Conservation (phyloP, 78 protist species). For the Dictyostelium purpureum region DNA sequence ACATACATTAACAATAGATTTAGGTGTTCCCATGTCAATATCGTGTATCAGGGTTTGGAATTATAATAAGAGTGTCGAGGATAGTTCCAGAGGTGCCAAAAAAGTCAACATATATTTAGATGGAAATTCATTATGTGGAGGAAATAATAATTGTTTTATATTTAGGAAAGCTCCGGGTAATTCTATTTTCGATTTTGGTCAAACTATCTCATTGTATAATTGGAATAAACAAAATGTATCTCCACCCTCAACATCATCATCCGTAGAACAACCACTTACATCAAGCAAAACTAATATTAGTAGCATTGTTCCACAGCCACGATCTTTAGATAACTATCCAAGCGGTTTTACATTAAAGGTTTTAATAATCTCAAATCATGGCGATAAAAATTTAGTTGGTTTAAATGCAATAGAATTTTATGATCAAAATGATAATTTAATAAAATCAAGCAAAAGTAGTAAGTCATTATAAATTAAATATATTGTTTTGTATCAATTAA, state of each 20-base stretch:
- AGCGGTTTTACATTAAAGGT: constrained; percentile 34
- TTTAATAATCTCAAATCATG: constrained; percentile 77
- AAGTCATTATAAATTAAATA: no score
- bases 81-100: constrained; percentile 73
- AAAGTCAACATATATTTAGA: constrained; percentile 38
- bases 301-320: neutral
- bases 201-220: constrained; percentile 56
- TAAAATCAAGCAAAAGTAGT: constrained; percentile 15
- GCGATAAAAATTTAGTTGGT: constrained; percentile 75
- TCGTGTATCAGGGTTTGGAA: constrained; percentile 86
- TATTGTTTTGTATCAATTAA: neutral
- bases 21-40: neutral
- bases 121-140: neutral
- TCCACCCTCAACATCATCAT: no score
- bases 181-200: constrained; percentile 47
- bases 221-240: constrained; percentile 26
- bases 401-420: constrained; percentile 77
- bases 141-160: constrained; percentile 26
- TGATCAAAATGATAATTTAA: constrained; percentile 8
- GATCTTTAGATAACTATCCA: no score
- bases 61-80: constrained; percentile 88
- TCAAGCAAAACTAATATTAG: neutral
- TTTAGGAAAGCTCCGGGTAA: constrained; percentile 81
- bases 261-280: neutral
- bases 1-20: constrained; percentile 35